phyloP scores from a whole-genome alignment of 2,329 filamentous ascomycete species.

The Helotiales sp. region DNA sequence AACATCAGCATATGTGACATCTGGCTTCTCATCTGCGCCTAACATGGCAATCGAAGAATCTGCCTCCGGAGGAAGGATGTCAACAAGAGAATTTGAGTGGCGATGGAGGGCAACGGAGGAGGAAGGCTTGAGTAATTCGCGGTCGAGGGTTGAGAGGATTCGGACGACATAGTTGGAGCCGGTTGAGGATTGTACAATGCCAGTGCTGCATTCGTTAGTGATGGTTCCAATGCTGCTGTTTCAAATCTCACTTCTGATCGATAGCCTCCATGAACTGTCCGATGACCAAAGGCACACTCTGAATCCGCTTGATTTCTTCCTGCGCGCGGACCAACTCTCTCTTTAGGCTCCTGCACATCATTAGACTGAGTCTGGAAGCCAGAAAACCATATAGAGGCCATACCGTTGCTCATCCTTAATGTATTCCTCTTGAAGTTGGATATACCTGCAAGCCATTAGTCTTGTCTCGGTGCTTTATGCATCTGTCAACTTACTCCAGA shows the following conservation, averaged over 20 bases:
- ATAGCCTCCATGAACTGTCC: conserved; percentile 99
- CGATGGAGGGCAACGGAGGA: conserved; percentile 97
- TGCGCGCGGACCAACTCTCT: conserved; percentile 95
- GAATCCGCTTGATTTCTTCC: conserved; percentile 99
- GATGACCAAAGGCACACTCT: conserved; percentile 96
- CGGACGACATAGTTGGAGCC: conserved; percentile 99
- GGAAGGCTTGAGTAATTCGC: conserved; percentile 95
- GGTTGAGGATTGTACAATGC: conserved; percentile 97
- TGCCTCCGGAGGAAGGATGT: conserved; percentile 97
- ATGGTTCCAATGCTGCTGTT: neutral
- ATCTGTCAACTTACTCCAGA: conserved; percentile 68
- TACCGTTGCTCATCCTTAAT: conserved; percentile 99
- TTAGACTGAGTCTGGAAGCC: conserved; percentile 13
- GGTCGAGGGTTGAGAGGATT: conserved; percentile 96
- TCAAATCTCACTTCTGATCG: conserved; percentile 80
- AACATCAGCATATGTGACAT: conserved; percentile 96
- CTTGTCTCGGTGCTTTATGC: neutral
- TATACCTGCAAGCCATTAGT: conserved; percentile 61
- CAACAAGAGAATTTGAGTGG: conserved; percentile 97
- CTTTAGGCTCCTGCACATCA: conserved; percentile 75
- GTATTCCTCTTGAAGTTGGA: conserved; percentile 98
- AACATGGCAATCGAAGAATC: conserved; percentile 99
- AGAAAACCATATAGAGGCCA: conserved; percentile 15
- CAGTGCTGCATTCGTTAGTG: conserved; percentile 63
- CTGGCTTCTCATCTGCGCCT: conserved; percentile 93